These are phyloP conservation scores for Nannochloropsis granulata DNA, from an alignment of 108 stramenopile genomes.

Conservation along the genomic window DNA sequence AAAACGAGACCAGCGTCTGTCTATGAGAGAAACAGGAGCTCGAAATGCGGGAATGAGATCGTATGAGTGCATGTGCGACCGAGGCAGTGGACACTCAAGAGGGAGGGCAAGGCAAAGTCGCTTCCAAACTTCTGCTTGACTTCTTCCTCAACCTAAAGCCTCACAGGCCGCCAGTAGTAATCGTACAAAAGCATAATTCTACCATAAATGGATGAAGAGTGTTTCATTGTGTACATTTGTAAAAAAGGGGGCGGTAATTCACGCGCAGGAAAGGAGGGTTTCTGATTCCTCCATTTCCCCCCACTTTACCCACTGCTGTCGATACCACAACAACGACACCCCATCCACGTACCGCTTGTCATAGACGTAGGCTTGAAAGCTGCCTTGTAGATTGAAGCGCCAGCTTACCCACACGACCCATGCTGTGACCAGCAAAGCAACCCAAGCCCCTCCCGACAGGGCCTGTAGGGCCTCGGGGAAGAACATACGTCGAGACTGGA, in stretches of 20 bases:
- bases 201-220: not conserved
- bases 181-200: not conserved
- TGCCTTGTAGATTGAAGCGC: not conserved
- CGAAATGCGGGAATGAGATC: too few relatives aligned
- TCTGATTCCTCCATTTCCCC: not conserved
- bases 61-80: too few relatives aligned
- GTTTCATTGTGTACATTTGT: too few relatives aligned
- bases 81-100: too few relatives aligned
- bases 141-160: too few relatives aligned
- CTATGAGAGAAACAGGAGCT: too few relatives aligned
- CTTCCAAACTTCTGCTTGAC: too few relatives aligned
- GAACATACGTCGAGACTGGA: not conserved
- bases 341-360: not conserved
- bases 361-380: not conserved
- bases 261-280: not conserved
- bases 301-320: not conserved
- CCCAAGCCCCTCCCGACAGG: not conserved
- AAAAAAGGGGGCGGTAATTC: too few relatives aligned
- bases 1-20: too few relatives aligned
- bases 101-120: too few relatives aligned
- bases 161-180: not conserved
- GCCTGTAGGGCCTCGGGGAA: not conserved
- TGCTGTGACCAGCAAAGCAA: not conserved
- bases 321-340: not conserved
- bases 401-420: not conserved